Base-by-base conservation (phyloP, 257 asterid genomes). In the Solanum piurae region DNA sequence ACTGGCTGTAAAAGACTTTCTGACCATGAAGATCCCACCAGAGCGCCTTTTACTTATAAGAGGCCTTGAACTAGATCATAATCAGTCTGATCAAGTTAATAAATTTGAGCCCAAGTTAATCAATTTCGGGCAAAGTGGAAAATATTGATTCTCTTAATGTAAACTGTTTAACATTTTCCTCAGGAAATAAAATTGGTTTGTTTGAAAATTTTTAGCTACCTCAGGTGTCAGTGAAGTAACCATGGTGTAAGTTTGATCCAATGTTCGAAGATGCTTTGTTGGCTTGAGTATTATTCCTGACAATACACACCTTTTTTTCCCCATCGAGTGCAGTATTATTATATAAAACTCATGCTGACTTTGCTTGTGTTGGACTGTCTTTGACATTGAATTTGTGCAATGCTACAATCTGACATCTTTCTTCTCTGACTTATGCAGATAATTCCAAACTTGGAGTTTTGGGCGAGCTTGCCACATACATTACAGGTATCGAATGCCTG, bases 371-470 rank as follows among this genome's bases (percentile, higher is more conserved):
- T 25, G 13, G 29, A 52, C 44, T 55, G 82, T 55, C 25, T 44
- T 21, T 20, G 29, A 82, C 86, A 29, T 49, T 82, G 12, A 4
- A 31, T 84, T 55, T 74, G 37, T 33, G 23, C 72, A 86, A 33
- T 37, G 83, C 40, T 88, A 83, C 68, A 40, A 77, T 73, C 83
- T 83, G 87, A 86, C 76, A 69, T 55, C 74, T 82, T 31, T 27
- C 83, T 82, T 31, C 86, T 82, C 44, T 36, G 55, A 49, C 69
- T 80, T 80, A 80, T 90, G 88, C 94, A 97, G 98, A 88, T 94
- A 42, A 93, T 97, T 71, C 99, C 98, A 20, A 94, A 97, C 94
- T 87, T 97, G 95, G 99, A 95, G 91, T 89, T 95, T 33, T 97
- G 99, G 99, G 94, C 94, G 88, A 94, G 96, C 92, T 83, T 97